Base-by-base conservation (phyloP, 169 alveolate species). In the Ichthyophthirius multifiliis region DNA sequence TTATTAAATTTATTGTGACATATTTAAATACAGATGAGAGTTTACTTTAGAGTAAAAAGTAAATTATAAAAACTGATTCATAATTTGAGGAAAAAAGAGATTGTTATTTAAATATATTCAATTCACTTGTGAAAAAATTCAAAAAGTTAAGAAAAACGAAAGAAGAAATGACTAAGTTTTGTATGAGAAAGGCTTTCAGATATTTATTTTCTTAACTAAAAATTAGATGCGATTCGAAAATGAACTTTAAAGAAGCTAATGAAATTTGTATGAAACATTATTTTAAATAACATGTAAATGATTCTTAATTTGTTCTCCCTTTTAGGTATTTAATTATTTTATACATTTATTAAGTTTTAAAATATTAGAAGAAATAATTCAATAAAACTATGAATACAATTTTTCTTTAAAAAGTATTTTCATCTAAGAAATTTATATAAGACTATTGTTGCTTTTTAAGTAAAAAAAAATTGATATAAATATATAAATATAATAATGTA, bases 121-220 rank as follows among this genome's bases (percentile, higher is more conserved):
- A 67, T 18, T 37, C 20, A 16, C 46, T 67, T 12, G 62, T 67
- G 3, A 41, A 39, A 39, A 67, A 67, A 67, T 67, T 67, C 64
- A 34, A 39, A 30, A 41, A 67, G 3, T 37, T 67, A 7, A 67
- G 41, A 39, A 67, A 67, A 23, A 67, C 77, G 1, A 67, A 67
- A 39, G 77, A 67, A 67, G 77, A 67, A 41, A 18, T 37, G 27
- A 67, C 46, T 18, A 67, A 67, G 16, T 67, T 67, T 44, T 67
- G 77, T 41, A 67, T 67, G 77, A 35, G 77, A 67, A 67, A 67
- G 32, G 77, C 77, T 16, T 67, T 67, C n/a, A 67, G 46, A 20
- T 67, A 67, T 67, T 30, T 67, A 12, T 67, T 67, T 39, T 32
- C 39, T 18, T 16, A 37, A 3, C 46, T 67, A 18, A 67, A 67